These are phyloP conservation scores for Penicillium cinerascens DNA, from an alignment of 495 filamentous ascomycete species.

Conservation along the genomic window DNA sequence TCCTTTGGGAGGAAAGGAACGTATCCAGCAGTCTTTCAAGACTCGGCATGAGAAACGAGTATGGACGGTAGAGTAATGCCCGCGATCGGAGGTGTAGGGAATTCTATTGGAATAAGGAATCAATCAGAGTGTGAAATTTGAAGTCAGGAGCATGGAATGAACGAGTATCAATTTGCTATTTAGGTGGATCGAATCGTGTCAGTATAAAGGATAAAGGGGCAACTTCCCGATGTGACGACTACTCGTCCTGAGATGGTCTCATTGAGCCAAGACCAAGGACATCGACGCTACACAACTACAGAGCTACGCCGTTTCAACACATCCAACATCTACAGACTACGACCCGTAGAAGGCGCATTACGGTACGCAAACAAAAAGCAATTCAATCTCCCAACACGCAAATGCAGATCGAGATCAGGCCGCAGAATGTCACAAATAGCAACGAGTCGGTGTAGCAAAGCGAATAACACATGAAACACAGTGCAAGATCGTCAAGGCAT, in stretches of 20 bases:
- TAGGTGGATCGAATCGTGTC: too few species aligned
- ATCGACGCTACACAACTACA: not conserved
- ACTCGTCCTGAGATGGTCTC: too few species aligned
- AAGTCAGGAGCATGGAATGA: too few species aligned
- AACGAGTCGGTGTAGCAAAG: constrained; percentile 11
- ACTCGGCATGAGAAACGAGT: not conserved
- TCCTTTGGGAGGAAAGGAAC: not conserved
- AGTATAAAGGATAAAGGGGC: too few species aligned
- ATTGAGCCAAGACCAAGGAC: too few species aligned
- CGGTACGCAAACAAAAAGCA: not conserved
- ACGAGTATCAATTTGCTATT: too few species aligned
- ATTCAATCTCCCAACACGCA: constrained; percentile 9
- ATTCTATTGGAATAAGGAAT: too few species aligned
- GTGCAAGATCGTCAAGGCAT: constrained; percentile 19
- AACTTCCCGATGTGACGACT: too few species aligned
- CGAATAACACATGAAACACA: constrained; percentile 1
- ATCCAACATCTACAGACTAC: not conserved
- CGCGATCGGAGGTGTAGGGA: too few species aligned
- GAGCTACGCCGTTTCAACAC: not conserved
- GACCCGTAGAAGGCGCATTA: not conserved
- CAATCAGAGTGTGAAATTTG: too few species aligned
- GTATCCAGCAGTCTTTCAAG: not conserved
- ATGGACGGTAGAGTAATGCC: too few species aligned
- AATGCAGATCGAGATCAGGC: constrained; percentile 1
- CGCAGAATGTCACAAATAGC: not conserved